phyloP scores from a whole-genome alignment of 441 rosid genomes.

The Manihot esculenta region DNA sequence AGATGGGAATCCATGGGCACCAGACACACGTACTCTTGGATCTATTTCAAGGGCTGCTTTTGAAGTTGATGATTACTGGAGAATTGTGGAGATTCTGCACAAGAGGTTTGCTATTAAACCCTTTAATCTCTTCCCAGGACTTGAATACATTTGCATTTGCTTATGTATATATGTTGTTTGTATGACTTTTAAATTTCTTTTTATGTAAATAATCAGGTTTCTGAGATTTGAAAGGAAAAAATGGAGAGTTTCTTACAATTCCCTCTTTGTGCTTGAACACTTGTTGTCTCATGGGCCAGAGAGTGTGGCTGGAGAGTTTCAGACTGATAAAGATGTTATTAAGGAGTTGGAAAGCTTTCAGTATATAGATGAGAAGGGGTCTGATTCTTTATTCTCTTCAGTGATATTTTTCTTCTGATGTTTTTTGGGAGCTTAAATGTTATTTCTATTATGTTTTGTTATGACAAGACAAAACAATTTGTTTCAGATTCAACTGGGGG shows the following conservation, averaged over 20 bases:
- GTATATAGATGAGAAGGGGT: slow-evolving; percentile 85
- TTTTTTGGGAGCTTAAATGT: neutral
- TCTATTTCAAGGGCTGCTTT: slow-evolving; percentile 90
- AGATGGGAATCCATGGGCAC: slow-evolving; percentile 59
- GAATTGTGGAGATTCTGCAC: slow-evolving; percentile 79
- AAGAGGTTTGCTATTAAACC: slow-evolving; percentile 42
- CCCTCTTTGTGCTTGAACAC: slow-evolving; percentile 70
- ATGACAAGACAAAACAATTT: neutral
- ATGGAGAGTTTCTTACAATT: slow-evolving; percentile 81
- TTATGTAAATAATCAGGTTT: slow-evolving; percentile 44
- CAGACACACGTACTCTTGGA: slow-evolving; percentile 61
- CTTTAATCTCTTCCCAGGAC: neutral
- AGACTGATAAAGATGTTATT: slow-evolving; percentile 52
- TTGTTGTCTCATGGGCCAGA: slow-evolving; percentile 93
- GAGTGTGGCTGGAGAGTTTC: slow-evolving; percentile 79
- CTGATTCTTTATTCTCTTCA: slow-evolving; percentile 9
- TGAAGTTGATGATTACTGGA: slow-evolving; percentile 81
- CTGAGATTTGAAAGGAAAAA: slow-evolving; percentile 62
- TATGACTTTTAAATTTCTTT: slow-evolving; percentile 7
- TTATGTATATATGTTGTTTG: neutral
- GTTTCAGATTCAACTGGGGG: slow-evolving; percentile 88
- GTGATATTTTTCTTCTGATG: neutral
- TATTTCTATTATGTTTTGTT: neutral
- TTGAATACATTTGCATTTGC: neutral
- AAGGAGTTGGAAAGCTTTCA: slow-evolving; percentile 58